Percentiles rank a stretch among this genome's conserved stretches.
Conservation (phyloP, 768 basidiomycete genomes). For the Jaapia argillacea region DNA sequence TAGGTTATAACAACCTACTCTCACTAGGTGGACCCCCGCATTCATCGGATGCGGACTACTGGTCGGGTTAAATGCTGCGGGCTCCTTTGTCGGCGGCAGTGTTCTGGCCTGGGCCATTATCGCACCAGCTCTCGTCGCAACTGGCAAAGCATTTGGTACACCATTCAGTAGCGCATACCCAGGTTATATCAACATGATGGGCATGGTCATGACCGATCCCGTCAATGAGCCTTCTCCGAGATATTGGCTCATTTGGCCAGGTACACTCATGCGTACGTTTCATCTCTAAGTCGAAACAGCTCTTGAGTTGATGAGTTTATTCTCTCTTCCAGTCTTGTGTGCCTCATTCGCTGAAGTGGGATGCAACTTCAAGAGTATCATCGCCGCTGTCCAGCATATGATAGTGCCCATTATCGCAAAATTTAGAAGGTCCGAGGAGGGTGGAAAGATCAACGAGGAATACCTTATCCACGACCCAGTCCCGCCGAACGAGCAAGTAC, state of each 20-base stretch:
- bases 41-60: slow-evolving; percentile 14
- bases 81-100: slow-evolving; percentile 12
- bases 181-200: slow-evolving; percentile 11
- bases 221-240: slow-evolving; percentile 11
- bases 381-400: slow-evolving; percentile 3
- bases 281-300: too few relatives aligned
- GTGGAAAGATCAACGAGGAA: too few relatives aligned
- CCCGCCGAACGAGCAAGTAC: slow-evolving; percentile 8
- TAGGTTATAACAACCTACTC: too few relatives aligned
- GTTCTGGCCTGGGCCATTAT: slow-evolving; percentile 13
- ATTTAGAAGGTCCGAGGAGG: background rate
- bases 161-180: slow-evolving; percentile 7
- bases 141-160: slow-evolving; percentile 9
- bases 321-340: slow-evolving; percentile 7
- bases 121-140: slow-evolving; percentile 12
- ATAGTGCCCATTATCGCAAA: background rate
- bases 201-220: slow-evolving; percentile 13
- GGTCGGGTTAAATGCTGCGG: slow-evolving; percentile 10
- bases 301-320: too few relatives aligned
- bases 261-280: slow-evolving; percentile 9
- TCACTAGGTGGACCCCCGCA: slow-evolving; percentile 13
- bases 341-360: slow-evolving; percentile 12
- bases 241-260: slow-evolving; percentile 17
- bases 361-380: slow-evolving; percentile 8
- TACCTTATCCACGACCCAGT: slow-evolving; percentile 12